Evolutionary conservation across 2,329 filamentous ascomycete genomes (phyloP), one percentile per base, ranked within the genome.

Genomic region (Pseudogymnoascus sp.): DNA sequence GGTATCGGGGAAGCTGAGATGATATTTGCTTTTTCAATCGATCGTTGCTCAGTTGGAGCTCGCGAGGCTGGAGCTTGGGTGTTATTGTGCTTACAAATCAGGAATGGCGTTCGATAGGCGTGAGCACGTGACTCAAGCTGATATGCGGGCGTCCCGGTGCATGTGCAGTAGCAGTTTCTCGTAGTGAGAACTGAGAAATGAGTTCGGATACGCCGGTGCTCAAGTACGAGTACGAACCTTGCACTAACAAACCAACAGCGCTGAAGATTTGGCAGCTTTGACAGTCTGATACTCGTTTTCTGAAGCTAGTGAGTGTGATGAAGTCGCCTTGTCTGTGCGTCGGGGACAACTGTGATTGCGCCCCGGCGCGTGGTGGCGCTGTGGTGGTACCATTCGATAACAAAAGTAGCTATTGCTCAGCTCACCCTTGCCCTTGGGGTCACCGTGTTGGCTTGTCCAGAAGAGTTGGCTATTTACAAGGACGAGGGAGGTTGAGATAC

Each of bases 1-100:
- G 14, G 25, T 56, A 56, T 56, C 25, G 25, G n/a, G n/a, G 11
- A 31, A 34, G 25, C n/a, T 18, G 25, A 18, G 25, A 18, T 16
- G 46, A 7, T 56, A 8, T 56, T 34, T 56, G 46, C 46, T 53
- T 53, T 53, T 53, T 53, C 25, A 53, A 53, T 49, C 43, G 8
- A 31, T n/a, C 25, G 46, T 53, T 18, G 23, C 14, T 9, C 25
- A 25, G 25, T 18, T 53, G 23, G 25, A 53, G 46, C 46, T 53
- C 46, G 14, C 46, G 16, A 56, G 46, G 46, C 46, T 56, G 46
- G 7, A 56, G 46, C 46, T 31, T 56, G n/a, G 14, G 9, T 34
- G 5, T 28, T 34, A 56, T 31, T 18, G 25, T 56, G 46, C 46
- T 56, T 31, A 56, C 46, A 56, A 56, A 56, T 56, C 46, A 56